A percentile compares a stretch with the other conserved stretches of the same genome.
Conservation (phyloP, 2,329 filamentous ascomycete species). For the Cryphonectria naterciae region DNA sequence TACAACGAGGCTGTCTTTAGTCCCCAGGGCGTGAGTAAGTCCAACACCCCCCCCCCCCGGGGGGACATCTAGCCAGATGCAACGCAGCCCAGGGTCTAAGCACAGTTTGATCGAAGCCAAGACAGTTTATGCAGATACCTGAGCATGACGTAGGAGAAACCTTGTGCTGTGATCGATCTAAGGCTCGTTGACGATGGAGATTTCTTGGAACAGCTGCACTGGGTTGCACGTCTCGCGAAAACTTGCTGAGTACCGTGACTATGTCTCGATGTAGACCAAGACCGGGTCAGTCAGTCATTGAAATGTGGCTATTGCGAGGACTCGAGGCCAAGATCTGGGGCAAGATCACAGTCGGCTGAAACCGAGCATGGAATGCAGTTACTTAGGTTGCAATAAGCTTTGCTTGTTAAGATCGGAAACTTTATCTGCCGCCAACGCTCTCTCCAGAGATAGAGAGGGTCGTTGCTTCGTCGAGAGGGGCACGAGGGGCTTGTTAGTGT, state of each 20-base stretch:
- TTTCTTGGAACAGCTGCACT: neutral
- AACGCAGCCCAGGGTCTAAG: neutral
- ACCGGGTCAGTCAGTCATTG: neutral
- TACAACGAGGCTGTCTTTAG: neutral
- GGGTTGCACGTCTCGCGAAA: neutral
- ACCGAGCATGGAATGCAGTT: neutral
- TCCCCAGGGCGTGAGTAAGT: neutral
- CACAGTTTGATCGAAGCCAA: neutral
- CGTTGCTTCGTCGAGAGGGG: neutral
- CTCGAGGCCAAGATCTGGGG: neutral
- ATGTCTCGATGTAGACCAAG: neutral
- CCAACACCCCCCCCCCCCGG: neutral
- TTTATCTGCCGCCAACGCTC: neutral
- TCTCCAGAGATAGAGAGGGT: neutral
- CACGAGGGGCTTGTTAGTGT: neutral
- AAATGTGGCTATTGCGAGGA: neutral
- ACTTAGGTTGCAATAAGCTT: neutral
- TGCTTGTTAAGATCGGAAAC: neutral
- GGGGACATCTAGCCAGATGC: neutral
- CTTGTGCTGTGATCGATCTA: neutral
- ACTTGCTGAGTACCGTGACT: neutral
- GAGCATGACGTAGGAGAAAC: neutral
- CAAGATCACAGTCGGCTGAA: neutral
- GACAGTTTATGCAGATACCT: neutral
- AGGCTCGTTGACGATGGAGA: neutral